A percentile compares a stretch with the other conserved stretches of the same genome.
Evolutionary conservation across 1,139 yeast genomes (phyloP).

Genomic region (Candida frijolesensis): DNA sequence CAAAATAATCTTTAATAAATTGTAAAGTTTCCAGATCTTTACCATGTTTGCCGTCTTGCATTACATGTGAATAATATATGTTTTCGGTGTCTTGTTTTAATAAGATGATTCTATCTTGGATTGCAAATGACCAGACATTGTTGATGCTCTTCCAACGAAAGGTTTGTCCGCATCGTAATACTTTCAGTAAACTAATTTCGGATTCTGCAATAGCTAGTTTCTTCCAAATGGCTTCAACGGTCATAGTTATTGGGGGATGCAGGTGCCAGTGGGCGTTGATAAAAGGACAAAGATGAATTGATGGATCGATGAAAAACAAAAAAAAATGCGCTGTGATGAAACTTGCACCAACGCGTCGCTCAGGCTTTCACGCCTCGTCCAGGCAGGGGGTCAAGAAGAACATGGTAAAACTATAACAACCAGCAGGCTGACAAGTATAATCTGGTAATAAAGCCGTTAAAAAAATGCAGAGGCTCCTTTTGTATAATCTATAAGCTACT

Average conservation of each 20-base stretch:
- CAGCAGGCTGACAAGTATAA: no score
- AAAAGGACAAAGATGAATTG: neutral
- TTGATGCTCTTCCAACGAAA: conserved; percentile 69
- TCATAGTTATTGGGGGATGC: conserved; percentile 6
- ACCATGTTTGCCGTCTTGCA: conserved; percentile 17
- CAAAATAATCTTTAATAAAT: conserved; percentile 69
- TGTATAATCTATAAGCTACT: no score
- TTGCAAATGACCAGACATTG: conserved; percentile 62
- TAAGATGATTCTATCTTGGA: conserved; percentile 50
- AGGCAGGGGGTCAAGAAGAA: no score
- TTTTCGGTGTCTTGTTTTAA: conserved; percentile 47
- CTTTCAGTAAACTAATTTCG: conserved; percentile 67
- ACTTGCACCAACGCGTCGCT: no score
- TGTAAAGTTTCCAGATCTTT: conserved; percentile 34
- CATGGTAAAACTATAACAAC: no score
- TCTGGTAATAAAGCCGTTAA: no score
- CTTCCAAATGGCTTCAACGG: conserved; percentile 31
- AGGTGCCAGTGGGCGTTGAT: neutral
- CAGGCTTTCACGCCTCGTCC: no score
- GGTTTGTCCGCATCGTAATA: conserved; percentile 87
- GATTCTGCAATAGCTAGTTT: conserved; percentile 23
- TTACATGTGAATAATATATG: conserved; percentile 34
- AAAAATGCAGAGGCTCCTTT: no score
- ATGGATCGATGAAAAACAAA: neutral
- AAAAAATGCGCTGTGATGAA: neutral